Percentiles rank a stretch among this genome's conserved stretches.
Conservation (phyloP, 73 alveolate species). For the Paramecium tetraurelia region DNA sequence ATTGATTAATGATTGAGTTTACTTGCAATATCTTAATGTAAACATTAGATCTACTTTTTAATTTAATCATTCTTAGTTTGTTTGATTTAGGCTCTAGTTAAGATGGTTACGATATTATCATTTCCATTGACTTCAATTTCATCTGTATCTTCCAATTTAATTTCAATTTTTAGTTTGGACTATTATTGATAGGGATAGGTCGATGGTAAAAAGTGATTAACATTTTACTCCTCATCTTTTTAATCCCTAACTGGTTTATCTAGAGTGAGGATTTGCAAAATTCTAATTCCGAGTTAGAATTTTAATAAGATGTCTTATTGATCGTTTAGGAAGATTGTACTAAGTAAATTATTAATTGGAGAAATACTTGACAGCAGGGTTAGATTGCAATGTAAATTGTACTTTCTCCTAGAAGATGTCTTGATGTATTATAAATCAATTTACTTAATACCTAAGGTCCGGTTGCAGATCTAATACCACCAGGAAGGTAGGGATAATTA, state of each 20-base stretch:
- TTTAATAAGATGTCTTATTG: background rate
- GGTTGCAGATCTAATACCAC: background rate
- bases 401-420: background rate
- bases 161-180: background rate
- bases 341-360: background rate
- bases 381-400: background rate
- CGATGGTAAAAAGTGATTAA: background rate
- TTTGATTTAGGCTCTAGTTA: background rate
- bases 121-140: conserved; percentile 12
- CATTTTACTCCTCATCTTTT: background rate
- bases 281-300: background rate
- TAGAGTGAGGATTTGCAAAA: background rate
- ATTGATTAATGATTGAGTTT: background rate
- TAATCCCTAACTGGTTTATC: background rate
- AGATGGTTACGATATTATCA: background rate
- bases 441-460: background rate
- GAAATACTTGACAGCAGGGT: background rate
- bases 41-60: background rate
- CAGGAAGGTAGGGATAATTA: background rate
- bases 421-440: background rate
- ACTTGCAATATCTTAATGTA: background rate
- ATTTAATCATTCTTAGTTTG: background rate
- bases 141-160: conserved; percentile 22
- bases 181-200: background rate
- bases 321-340: background rate